These are phyloP conservation scores for Nemania abortiva DNA, from an alignment of 2,329 filamentous ascomycete species.

Conservation along the genomic window DNA sequence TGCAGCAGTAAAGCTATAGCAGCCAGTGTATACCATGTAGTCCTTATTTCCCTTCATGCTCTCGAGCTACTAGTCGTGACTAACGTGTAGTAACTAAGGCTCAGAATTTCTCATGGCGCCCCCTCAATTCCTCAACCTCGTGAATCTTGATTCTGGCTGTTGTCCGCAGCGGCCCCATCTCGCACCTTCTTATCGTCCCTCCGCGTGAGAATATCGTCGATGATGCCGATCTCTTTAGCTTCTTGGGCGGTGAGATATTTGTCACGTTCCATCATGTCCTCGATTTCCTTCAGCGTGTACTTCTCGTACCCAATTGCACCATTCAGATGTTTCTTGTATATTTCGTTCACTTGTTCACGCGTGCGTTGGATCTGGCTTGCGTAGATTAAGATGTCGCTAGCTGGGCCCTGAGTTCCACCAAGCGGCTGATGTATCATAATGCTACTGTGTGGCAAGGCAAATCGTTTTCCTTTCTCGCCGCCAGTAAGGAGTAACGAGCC, in stretches of 20 bases:
- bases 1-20: no score
- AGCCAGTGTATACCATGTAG: no score
- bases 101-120: constrained; percentile 6
- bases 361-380: constrained; percentile 95
- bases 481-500: constrained; percentile 89
- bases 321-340: constrained; percentile 89
- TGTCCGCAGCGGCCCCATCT: constrained; percentile 7
- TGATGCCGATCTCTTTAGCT: constrained; percentile 88
- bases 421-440: constrained; percentile 98
- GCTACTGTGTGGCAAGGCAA: constrained; percentile 89
- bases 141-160: constrained; percentile 13
- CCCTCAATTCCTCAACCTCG: constrained; percentile 9
- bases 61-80: background rate
- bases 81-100: constrained; percentile 7
- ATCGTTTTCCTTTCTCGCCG: constrained; percentile 85
- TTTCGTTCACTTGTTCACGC: constrained; percentile 86
- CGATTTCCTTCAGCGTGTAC: constrained; percentile 84
- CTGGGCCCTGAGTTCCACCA: constrained; percentile 75
- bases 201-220: constrained; percentile 86
- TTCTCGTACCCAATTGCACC: constrained; percentile 79
- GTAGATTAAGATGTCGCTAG: constrained; percentile 92
- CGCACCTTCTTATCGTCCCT: constrained; percentile 59
- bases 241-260: constrained; percentile 92
- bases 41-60: no score
- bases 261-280: constrained; percentile 96